Conservation (phyloP, 768 basidiomycete genomes). For the Dentipellis sp. region DNA sequence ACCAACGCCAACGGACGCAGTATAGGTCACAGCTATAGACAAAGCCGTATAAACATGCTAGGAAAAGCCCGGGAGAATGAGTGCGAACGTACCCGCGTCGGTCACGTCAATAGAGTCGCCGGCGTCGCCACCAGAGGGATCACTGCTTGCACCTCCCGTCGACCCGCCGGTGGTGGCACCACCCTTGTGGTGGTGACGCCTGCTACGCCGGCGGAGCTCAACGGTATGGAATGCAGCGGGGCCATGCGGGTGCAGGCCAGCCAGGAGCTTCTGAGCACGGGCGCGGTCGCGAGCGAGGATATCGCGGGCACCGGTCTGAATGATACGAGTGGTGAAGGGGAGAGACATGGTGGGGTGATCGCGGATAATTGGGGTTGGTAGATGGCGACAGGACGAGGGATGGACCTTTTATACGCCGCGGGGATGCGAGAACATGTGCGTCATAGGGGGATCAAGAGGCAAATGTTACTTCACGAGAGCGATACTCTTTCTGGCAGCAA, state of each 20-base stretch:
- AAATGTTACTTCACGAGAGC: not conserved
- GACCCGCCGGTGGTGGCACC: not conserved
- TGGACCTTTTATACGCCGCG: constrained; percentile 6
- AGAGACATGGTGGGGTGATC: constrained; percentile 27
- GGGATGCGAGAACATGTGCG: not conserved
- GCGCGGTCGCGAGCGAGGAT: constrained; percentile 44
- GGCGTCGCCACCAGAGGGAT: not conserved
- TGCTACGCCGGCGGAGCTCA: constrained; percentile 19
- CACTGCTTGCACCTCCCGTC: constrained; percentile 4
- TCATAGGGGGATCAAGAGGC: not conserved
- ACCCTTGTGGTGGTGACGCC: constrained; percentile 18
- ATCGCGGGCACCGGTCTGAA: constrained; percentile 31
- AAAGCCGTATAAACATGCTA: not conserved
- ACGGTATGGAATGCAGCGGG: constrained; percentile 25
- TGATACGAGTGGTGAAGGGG: constrained; percentile 37
- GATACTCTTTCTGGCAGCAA: not conserved
- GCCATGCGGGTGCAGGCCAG: constrained; percentile 45
- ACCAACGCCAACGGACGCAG: constrained; percentile 41
- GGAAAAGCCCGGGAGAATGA: not conserved
- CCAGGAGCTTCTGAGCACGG: constrained; percentile 47
- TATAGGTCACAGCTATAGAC: constrained; percentile 42
- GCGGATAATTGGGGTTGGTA: not conserved
- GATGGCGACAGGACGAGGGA: not conserved
- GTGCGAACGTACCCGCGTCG: constrained; percentile 32
- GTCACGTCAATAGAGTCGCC: constrained; percentile 43